phyloP scores from a whole-genome alignment of 352 stramenopile genomes.

The Phytophthora syringae region DNA sequence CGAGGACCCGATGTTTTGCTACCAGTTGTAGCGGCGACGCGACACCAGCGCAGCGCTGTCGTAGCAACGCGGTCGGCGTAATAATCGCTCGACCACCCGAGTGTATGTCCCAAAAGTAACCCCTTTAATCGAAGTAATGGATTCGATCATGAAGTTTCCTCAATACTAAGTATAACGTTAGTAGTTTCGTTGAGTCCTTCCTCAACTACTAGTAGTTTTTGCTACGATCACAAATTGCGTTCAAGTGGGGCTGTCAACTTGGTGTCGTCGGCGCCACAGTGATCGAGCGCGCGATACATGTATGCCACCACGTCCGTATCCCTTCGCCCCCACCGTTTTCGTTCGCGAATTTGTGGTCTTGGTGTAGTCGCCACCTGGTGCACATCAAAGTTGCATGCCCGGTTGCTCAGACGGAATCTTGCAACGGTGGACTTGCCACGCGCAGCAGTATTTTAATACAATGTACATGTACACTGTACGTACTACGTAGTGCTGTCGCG shows the following conservation, averaged over 20 bases:
- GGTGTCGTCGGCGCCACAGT: neutral
- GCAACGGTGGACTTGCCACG: neutral
- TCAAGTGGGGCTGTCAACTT: no score
- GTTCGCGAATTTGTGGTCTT: constrained; percentile 23
- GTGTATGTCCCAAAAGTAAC: neutral
- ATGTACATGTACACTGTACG: neutral
- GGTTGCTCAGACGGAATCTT: constrained; percentile 5
- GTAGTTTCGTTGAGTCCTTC: no score
- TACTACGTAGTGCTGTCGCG: no score
- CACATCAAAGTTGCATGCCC: constrained; percentile 7
- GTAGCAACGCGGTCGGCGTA: neutral
- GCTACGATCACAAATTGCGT: no score
- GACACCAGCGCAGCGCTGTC: neutral
- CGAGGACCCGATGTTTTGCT: constrained; percentile 15
- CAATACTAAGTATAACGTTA: no score
- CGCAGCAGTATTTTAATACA: no score
- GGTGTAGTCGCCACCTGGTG: constrained; percentile 32
- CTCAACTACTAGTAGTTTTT: no score
- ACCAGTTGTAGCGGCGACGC: no score
- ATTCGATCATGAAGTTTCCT: no score
- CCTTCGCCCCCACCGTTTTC: constrained; percentile 10
- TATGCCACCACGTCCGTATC: no score
- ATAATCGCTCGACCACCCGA: constrained; percentile 1
- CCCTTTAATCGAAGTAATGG: constrained; percentile 1
- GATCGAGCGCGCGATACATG: no score